A percentile compares a stretch with the other conserved stretches of the same genome.
These are phyloP conservation scores for Diaporthe caulivora DNA, from an alignment of 2,329 filamentous ascomycete genomes.

Conservation along the genomic window DNA sequence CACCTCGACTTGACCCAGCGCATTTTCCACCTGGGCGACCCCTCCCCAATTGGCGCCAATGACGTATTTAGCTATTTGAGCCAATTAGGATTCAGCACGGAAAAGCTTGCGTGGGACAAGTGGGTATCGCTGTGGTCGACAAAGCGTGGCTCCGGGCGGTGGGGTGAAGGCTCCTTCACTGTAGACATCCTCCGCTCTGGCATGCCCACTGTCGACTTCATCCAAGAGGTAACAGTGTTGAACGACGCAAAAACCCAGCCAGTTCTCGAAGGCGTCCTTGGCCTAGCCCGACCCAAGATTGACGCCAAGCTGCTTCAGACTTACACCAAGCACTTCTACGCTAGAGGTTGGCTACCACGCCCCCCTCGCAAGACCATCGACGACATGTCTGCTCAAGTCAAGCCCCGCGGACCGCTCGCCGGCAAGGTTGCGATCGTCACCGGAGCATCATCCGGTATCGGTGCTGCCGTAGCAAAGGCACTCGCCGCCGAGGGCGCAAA, in stretches of 20 bases:
- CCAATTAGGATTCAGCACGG: slow-evolving; percentile 78
- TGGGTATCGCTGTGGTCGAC: slow-evolving; percentile 82
- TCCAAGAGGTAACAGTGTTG: slow-evolving; percentile 79
- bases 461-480: slow-evolving; percentile 78
- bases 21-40: slow-evolving; percentile 81
- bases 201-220: slow-evolving; percentile 81
- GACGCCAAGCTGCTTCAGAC: slow-evolving; percentile 79
- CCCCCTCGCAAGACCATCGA: slow-evolving; percentile 65
- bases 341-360: slow-evolving; percentile 79
- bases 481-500: slow-evolving; percentile 79
- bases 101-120: slow-evolving; percentile 75
- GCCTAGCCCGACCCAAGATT: slow-evolving; percentile 75
- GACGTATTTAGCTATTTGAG: slow-evolving; percentile 74
- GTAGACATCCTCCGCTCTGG: slow-evolving; percentile 84
- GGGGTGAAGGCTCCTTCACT: slow-evolving; percentile 79
- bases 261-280: slow-evolving; percentile 60
- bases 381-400: slow-evolving; percentile 43
- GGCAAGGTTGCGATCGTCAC: slow-evolving; percentile 82
- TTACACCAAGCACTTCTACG: slow-evolving; percentile 84
- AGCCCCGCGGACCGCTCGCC: slow-evolving; percentile 69
- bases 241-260: slow-evolving; percentile 77
- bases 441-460: slow-evolving; percentile 84
- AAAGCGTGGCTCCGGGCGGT: slow-evolving; percentile 73
- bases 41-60: slow-evolving; percentile 75
- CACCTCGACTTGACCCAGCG: slow-evolving; percentile 72